A percentile compares a stretch with the other conserved stretches of the same genome.
Evolutionary conservation across 306 rosid genomes (phyloP).

Genomic region (Prosopis cineraria): DNA sequence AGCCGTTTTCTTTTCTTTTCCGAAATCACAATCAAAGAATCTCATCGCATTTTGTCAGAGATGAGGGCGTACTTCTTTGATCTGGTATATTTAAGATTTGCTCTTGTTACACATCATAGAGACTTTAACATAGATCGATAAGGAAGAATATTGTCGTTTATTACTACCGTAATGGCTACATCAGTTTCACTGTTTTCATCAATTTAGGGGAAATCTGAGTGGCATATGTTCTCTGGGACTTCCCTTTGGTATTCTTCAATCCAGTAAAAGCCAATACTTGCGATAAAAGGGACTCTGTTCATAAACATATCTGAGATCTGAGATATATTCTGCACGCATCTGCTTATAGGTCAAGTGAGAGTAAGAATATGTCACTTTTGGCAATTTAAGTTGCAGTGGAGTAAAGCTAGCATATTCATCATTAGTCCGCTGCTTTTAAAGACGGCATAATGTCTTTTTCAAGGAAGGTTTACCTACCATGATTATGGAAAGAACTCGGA

Average conservation of each 20-base stretch:
- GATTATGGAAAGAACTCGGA: constrained; percentile 7
- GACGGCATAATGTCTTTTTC: constrained; percentile 27
- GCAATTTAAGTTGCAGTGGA: constrained; percentile 19
- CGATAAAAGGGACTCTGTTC: not conserved
- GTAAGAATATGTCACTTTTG: constrained; percentile 20
- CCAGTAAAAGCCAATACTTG: not conserved
- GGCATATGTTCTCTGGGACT: not conserved
- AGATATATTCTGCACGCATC: not conserved
- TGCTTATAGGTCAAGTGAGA: not conserved
- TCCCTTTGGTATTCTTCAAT: not conserved
- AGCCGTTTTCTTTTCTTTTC: too few relatives aligned
- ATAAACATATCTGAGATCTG: not conserved
- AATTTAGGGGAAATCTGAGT: not conserved
- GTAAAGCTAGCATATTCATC: constrained; percentile 38
- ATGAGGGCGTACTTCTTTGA: not conserved
- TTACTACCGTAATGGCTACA: not conserved
- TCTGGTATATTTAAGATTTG: too few relatives aligned
- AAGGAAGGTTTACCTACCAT: constrained; percentile 31
- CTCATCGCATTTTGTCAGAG: not conserved
- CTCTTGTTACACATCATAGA: too few relatives aligned
- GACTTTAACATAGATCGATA: too few relatives aligned
- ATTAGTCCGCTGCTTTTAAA: constrained; percentile 39
- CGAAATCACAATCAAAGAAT: too few relatives aligned
- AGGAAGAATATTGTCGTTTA: not conserved
- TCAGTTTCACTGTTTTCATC: not conserved